phyloP scores from a whole-genome alignment of 768 basidiomycete genomes.

The Tremella mesenterica region DNA sequence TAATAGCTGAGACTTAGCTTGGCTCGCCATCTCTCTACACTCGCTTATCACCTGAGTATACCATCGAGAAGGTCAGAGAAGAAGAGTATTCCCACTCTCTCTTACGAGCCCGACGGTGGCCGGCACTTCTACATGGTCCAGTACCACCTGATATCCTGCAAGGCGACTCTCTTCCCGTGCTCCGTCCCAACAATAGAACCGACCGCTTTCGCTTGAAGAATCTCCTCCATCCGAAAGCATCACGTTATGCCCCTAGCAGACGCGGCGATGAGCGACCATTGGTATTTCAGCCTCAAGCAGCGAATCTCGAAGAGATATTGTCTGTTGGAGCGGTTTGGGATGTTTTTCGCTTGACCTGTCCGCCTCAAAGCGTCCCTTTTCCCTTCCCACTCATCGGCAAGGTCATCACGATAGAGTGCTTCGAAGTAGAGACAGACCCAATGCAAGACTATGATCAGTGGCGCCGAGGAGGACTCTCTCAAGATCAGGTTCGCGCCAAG shows the following conservation, averaged over 20 bases:
- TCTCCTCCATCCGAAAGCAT: background rate
- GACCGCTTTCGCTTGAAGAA: background rate
- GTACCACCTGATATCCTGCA: background rate
- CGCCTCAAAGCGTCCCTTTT: background rate
- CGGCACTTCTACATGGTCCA: background rate
- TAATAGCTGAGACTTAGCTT: no score
- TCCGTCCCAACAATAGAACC: background rate
- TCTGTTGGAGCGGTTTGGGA: background rate
- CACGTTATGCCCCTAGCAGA: no score
- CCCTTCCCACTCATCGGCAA: background rate
- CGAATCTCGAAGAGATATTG: background rate
- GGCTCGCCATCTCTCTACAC: background rate
- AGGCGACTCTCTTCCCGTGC: background rate
- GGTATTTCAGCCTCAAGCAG: background rate
- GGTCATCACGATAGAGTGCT: background rate
- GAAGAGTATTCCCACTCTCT: background rate
- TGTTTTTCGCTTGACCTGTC: background rate
- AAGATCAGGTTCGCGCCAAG: background rate
- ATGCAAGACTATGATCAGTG: background rate
- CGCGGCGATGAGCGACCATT: background rate
- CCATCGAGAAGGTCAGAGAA: background rate
- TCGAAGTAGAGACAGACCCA: background rate
- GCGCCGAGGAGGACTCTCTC: background rate
- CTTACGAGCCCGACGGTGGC: background rate
- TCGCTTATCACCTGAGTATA: background rate